A percentile compares a stretch with the other conserved stretches of the same genome.
phyloP scores from a whole-genome alignment of 2,329 filamentous ascomycete genomes.

The Fusarium secorum region DNA sequence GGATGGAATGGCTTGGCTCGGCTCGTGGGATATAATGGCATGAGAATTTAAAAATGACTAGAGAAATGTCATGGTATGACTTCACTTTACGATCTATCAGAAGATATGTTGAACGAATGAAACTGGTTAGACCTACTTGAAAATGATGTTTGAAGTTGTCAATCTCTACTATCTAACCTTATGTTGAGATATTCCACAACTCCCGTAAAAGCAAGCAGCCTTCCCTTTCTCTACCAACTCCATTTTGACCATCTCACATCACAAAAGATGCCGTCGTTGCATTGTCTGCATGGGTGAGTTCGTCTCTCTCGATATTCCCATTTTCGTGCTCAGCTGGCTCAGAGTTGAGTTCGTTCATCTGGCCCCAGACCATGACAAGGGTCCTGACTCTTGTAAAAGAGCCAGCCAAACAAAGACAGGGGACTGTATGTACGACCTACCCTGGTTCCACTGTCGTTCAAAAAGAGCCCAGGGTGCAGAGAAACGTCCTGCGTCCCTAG shows the following conservation, averaged over 20 bases:
- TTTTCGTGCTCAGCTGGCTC: conserved; percentile 27
- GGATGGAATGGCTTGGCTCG: conserved; percentile 13
- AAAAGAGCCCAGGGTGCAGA: conserved; percentile 14
- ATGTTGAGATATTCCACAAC: neutral
- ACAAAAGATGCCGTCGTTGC: neutral
- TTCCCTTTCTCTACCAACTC: neutral
- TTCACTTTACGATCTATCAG: neutral
- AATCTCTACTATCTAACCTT: neutral
- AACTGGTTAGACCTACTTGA: neutral
- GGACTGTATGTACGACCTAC: neutral
- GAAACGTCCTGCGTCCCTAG: conserved; percentile 8
- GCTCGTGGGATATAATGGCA: conserved; percentile 11
- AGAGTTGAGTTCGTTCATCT: conserved; percentile 35
- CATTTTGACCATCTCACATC: neutral
- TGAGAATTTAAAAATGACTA: neutral
- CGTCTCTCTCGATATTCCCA: conserved; percentile 13
- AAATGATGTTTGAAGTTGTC: neutral
- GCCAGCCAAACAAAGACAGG: conserved; percentile 1
- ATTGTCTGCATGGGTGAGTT: neutral
- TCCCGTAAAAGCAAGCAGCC: neutral
- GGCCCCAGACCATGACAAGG: conserved; percentile 33
- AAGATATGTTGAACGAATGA: neutral
- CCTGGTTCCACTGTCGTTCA: conserved; percentile 28
- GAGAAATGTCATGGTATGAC: neutral
- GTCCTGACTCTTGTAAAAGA: conserved; percentile 31